Percentiles rank a stretch among this genome's conserved stretches.
phyloP scores from a whole-genome alignment of 371 early-diverging fungal genomes.

The Circinella umbellata region DNA sequence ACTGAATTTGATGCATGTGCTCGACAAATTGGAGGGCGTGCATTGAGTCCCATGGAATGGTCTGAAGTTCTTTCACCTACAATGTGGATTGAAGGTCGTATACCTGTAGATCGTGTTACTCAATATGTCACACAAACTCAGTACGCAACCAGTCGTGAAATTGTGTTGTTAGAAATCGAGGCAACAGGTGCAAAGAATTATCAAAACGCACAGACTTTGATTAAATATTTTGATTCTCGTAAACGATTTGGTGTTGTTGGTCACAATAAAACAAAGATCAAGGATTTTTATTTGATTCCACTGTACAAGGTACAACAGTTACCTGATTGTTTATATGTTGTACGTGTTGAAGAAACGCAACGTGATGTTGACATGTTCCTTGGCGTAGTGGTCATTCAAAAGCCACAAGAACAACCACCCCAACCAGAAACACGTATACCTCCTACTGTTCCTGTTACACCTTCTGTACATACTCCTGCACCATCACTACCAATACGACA shows the following conservation, averaged over 20 bases:
- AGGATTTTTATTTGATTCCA: constrained; percentile 80
- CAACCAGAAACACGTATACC: constrained; percentile 2
- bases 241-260: constrained; percentile 74
- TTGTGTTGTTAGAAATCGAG: constrained; percentile 64
- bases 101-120: constrained; percentile 57
- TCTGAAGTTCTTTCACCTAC: constrained; percentile 60
- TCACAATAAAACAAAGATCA: constrained; percentile 64
- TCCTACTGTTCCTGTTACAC: background rate
- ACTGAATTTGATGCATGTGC: constrained; percentile 63
- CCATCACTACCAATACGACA: background rate
- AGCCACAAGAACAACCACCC: constrained; percentile 20
- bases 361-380: constrained; percentile 48
- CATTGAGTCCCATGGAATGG: constrained; percentile 56
- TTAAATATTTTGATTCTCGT: constrained; percentile 65
- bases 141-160: constrained; percentile 58
- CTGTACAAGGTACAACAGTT: constrained; percentile 52
- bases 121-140: constrained; percentile 63
- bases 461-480: background rate
- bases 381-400: constrained; percentile 59
- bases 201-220: constrained; percentile 46
- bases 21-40: constrained; percentile 67
- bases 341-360: constrained; percentile 43
- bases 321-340: constrained; percentile 59
- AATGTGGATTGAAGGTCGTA: constrained; percentile 73
- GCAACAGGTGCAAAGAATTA: constrained; percentile 17